Conservation (phyloP, 305 asterid species). For the Solanum hybrid region DNA sequence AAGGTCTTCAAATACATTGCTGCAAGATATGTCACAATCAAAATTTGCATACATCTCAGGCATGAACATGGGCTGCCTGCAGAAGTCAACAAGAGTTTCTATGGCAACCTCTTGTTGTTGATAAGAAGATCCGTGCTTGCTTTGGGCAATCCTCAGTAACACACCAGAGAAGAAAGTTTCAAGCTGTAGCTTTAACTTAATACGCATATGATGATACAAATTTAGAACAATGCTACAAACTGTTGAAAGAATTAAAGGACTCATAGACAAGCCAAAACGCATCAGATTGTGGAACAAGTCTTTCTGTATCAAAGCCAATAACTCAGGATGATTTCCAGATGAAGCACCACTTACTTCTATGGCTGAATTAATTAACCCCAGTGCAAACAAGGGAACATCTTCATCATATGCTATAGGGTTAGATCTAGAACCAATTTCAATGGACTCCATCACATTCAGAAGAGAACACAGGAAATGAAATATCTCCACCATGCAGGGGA, state of each 20-base stretch:
- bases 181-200: constrained; percentile 70
- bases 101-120: constrained; percentile 93
- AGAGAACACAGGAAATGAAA: constrained; percentile 90
- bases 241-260: constrained; percentile 84
- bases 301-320: constrained; percentile 74
- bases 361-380: constrained; percentile 86
- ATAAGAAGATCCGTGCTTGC: constrained; percentile 77
- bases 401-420: constrained; percentile 87
- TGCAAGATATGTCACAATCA: constrained; percentile 85
- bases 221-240: constrained; percentile 91
- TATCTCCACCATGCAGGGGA: constrained; percentile 87
- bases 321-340: constrained; percentile 62
- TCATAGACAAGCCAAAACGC: constrained; percentile 92
- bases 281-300: constrained; percentile 76
- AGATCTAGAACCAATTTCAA: constrained; percentile 58
- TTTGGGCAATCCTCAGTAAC: constrained; percentile 72
- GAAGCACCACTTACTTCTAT: constrained; percentile 80
- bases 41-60: constrained; percentile 83
- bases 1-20: constrained; percentile 79
- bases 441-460: constrained; percentile 67
- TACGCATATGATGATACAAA: constrained; percentile 81
- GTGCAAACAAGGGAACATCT: constrained; percentile 92
- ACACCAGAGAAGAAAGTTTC: constrained; percentile 82
- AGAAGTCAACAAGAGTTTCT: constrained; percentile 92
- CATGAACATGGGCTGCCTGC: constrained; percentile 84